Evolutionary conservation across 2,329 filamentous ascomycete species (phyloP).

Genomic region (Penicillium freii): DNA sequence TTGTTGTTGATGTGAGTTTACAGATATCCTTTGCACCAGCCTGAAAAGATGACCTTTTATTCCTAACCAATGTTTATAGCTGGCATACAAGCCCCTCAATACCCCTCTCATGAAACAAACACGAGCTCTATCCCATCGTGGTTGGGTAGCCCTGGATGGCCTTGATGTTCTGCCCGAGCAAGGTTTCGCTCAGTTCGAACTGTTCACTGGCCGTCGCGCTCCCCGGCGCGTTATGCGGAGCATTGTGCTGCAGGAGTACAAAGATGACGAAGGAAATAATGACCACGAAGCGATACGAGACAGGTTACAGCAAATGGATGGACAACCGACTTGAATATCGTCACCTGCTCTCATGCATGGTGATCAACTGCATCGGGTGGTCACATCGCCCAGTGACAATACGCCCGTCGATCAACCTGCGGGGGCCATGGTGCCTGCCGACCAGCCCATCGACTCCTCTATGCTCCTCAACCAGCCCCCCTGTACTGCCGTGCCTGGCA

Average conservation of each 20-base stretch:
- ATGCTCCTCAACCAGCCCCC: not conserved
- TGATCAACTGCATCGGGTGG: not conserved
- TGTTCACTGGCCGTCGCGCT: slow-evolving; percentile 41
- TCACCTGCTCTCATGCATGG: slow-evolving; percentile 51
- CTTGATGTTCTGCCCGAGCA: slow-evolving; percentile 43
- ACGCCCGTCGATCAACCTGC: not conserved
- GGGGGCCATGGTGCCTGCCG: not conserved
- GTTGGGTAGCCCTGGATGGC: slow-evolving; percentile 42
- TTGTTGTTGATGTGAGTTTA: slow-evolving; percentile 40
- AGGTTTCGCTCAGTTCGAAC: slow-evolving; percentile 42
- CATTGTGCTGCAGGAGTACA: slow-evolving; percentile 37
- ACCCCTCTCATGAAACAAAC: slow-evolving; percentile 40
- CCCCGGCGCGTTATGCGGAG: slow-evolving; percentile 40
- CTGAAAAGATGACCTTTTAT: not conserved
- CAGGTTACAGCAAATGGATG: slow-evolving; percentile 33
- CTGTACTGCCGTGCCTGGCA: not conserved
- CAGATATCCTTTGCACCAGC: not conserved
- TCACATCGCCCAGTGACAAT: no score
- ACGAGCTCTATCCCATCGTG: slow-evolving; percentile 36
- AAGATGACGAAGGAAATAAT: slow-evolving; percentile 35
- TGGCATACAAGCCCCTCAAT: slow-evolving; percentile 43
- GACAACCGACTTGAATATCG: slow-evolving; percentile 38
- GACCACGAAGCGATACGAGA: slow-evolving; percentile 31
- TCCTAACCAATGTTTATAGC: slow-evolving; percentile 22
- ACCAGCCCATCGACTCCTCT: no score